Conservation (phyloP, 1,284 basidiomycete species). For the Leccinum griseonigrum region DNA sequence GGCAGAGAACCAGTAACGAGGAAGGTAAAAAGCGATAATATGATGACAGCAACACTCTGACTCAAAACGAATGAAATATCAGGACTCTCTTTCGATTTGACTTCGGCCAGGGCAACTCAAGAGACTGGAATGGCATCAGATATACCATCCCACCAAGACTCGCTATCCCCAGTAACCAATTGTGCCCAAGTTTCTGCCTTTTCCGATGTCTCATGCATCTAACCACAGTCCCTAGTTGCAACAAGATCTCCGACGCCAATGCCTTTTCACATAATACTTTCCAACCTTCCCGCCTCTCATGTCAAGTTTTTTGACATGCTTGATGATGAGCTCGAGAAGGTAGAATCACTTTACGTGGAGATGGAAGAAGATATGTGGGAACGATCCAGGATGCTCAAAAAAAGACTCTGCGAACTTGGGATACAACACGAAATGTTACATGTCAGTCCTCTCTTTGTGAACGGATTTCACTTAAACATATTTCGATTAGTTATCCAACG, state of each 20-base stretch:
- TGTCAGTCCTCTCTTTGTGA: slow-evolving; percentile 39
- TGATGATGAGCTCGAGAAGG: slow-evolving; percentile 76
- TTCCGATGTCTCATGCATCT: slow-evolving; percentile 15
- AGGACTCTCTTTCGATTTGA: slow-evolving; percentile 21
- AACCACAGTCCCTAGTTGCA: not conserved
- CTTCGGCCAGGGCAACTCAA: slow-evolving; percentile 3
- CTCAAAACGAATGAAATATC: not conserved
- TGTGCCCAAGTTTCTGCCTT: slow-evolving; percentile 1
- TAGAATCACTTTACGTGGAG: slow-evolving; percentile 78
- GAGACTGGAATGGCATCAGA: not conserved
- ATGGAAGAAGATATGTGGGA: slow-evolving; percentile 70
- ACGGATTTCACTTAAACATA: not conserved
- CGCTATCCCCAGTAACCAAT: slow-evolving; percentile 1
- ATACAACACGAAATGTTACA: slow-evolving; percentile 68
- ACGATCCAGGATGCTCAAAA: slow-evolving; percentile 50
- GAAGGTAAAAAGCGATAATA: slow-evolving; percentile 9
- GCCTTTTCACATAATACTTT: slow-evolving; percentile 51
- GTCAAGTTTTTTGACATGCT: slow-evolving; percentile 72
- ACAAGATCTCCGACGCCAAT: slow-evolving; percentile 18
- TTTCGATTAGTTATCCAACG: slow-evolving; percentile 18
- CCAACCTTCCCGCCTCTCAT: slow-evolving; percentile 57
- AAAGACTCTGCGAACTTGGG: slow-evolving; percentile 73
- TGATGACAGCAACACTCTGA: not conserved
- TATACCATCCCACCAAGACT: not conserved
- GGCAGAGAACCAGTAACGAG: slow-evolving; percentile 1